Evolutionary conservation across 2,329 filamentous ascomycete species (phyloP), one percentile per base, ranked within the genome.

Genomic region (Penicillium italicum): DNA sequence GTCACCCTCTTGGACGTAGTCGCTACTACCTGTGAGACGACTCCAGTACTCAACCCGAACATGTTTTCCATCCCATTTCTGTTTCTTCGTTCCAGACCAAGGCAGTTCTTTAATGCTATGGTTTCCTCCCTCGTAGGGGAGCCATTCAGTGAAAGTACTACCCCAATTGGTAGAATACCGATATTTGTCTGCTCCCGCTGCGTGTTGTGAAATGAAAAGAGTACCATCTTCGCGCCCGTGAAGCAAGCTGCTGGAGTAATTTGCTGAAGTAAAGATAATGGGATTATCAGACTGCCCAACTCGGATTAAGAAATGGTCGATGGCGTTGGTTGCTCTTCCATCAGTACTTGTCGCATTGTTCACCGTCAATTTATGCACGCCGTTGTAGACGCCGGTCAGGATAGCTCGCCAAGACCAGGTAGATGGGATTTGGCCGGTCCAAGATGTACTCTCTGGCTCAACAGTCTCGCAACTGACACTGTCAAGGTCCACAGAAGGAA

Each of bases 41-140:
- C 78, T 85, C 79, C 80, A 88, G 67, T 87, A 88, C 63, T 87
- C 83, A 24, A 87, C 78, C 26, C 80, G 78, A 34, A 87, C 76
- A 63, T 87, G 85, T 40, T 86, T 79, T 26, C 84, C 85, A 26
- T 77, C 64, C 85, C 85, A 88, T 43, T 70, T 69, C 66, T 88
- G 85, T 4, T 76, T 64, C 18, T 78, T 72, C 1, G 82, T 83
- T n/a, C 85, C 85, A 4, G 75, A 77, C 85, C 85, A 87, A 4
- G 74, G 62, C 56, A 80, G 77, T 41, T 74, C 67, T 18, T 74
- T 60, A 26, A 85, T 71, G 16, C 76, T 77, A 6, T 74, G 74
- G 48, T 82, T 81, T 4, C 76, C 78, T 34, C 80, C 79, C n/a
- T 63, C 66, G 65, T 87, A 87, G 10, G 77, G 69, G 22, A 75